Evolutionary conservation across 805 yeast species (phyloP), one percentile per base, ranked within the genome.

Genomic region (Brettanomyces nanus): DNA sequence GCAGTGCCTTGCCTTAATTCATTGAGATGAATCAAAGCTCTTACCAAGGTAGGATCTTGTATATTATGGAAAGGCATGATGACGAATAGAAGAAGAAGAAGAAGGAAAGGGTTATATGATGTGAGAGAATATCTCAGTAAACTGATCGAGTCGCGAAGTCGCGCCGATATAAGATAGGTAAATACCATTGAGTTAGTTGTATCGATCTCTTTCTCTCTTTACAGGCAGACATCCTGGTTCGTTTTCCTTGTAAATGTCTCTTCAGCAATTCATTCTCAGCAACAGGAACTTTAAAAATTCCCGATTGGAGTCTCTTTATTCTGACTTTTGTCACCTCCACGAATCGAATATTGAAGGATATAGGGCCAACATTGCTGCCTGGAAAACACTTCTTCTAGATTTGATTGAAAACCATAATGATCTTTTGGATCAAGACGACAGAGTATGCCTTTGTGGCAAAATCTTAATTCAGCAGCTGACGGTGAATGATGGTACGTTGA

Each of bases 341-440:
- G 68, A 64, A 10, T 33, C 54, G 3, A 73, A 73, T 42, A 61
- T 58, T 3, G 75, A 68, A 39, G 79, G 79, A 5, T 71, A 59
- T 39, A 62, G 54, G 18, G 78, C 78, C 13, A 73, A 73, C 44
- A 19, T 72, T 11, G 46, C 46, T 4, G 70, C 73, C 3, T 73
- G 79, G 79, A 58, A 52, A 33, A 44, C 49, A 4, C 56, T 66
- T 9, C 48, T 72, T 6, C 35, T 46, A 17, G 52, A 52, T 18
- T 52, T 63, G 13, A 37, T 53, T 3, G 29, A 35, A 4, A 25
- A 44, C 28, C 36, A 43, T 27, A 37, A 45, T 6, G 53, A 47
- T 7, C 46, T 51, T 5, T 58, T 65, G 30, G 45, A 41, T 2
- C 55, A 54, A 31, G 46, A 41, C 2, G 58, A 58, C 37, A 21